Base-by-base conservation (phyloP, 2,329 filamentous ascomycete genomes). In the Monilinia aucupariae region DNA sequence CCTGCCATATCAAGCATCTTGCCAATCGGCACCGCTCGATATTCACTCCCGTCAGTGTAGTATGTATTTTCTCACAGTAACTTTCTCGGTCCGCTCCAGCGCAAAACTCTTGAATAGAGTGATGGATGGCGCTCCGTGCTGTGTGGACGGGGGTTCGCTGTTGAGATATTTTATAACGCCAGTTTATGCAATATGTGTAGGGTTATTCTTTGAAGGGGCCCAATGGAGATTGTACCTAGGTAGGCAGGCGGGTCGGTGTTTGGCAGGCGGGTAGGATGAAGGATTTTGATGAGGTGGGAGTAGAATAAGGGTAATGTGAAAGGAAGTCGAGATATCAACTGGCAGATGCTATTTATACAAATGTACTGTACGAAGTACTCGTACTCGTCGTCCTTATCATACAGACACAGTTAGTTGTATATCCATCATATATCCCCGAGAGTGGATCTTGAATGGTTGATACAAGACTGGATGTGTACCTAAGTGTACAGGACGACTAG, bases 11-110 rank as follows among this genome's bases (percentile, higher is more conserved):
- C 20, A 52, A 50, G 43, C 20, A 6, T 22, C n/a, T 51, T 37
- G 41, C 49, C 49, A 54, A 61, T 61, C 59, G 59, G 59, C 17
- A 34, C n/a, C 8, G 30, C 34, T 34, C 37, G 27, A 37, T 34
- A 27, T 61, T 30, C 39, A 37, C 39, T 61, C 50, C 59, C 51
- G 59, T 56, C 59, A 50, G 59, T 48, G 56, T 27, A 32, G 27
- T 27, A 61, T 56, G n/a, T 25, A 25, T 30, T 56, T 39, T 27
- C 37, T 49, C 15, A 22, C 9, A 34, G 34, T 47, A 32, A 22
- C 17, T 49, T 58, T 62, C 43, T 62, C 60, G 51, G 52, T 34
- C 60, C 60, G 60, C 34, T 50, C 25, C 34, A 62, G 52, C 52
- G 43, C 39, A 10, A 27, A 48, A 27, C 22, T 15, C 30, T 55